Conservation (phyloP, 2,329 filamentous ascomycete species). For the Hypoxylon sp. region DNA sequence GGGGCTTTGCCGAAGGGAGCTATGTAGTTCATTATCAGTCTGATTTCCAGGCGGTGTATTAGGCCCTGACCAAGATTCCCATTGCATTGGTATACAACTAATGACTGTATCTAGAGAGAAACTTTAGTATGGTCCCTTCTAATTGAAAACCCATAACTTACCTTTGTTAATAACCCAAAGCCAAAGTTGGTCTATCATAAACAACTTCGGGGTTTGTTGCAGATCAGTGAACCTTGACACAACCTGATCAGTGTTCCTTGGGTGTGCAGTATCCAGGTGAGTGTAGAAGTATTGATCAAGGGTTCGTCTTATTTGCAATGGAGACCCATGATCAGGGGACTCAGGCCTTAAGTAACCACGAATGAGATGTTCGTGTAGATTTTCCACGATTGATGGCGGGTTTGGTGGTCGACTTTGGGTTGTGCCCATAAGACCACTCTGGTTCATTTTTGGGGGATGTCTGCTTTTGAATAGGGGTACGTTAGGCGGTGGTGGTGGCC, state of each 20-base stretch:
- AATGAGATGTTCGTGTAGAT: constrained; percentile 7
- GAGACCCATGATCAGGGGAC: background rate
- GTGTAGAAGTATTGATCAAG: constrained; percentile 17
- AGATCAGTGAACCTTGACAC: background rate
- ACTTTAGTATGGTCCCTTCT: background rate
- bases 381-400: background rate
- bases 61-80: background rate
- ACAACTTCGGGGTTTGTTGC: background rate
- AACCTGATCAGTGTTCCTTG: constrained; percentile 6
- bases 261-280: constrained; percentile 3
- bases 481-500: background rate
- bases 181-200: constrained; percentile 16
- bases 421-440: background rate
- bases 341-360: constrained; percentile 3
- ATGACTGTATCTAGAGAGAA: constrained; percentile 1
- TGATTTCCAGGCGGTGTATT: background rate
- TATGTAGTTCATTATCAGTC: no score
- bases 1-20: background rate
- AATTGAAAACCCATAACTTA: background rate
- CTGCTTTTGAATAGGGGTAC: background rate
- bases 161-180: constrained; percentile 11
- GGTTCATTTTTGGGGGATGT: background rate
- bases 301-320: constrained; percentile 7
- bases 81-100: constrained; percentile 6
- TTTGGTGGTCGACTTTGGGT: background rate